Evolutionary conservation across 169 alveolate species (phyloP), one percentile per base, ranked within the genome.

Genomic region (Babesia sp.): DNA sequence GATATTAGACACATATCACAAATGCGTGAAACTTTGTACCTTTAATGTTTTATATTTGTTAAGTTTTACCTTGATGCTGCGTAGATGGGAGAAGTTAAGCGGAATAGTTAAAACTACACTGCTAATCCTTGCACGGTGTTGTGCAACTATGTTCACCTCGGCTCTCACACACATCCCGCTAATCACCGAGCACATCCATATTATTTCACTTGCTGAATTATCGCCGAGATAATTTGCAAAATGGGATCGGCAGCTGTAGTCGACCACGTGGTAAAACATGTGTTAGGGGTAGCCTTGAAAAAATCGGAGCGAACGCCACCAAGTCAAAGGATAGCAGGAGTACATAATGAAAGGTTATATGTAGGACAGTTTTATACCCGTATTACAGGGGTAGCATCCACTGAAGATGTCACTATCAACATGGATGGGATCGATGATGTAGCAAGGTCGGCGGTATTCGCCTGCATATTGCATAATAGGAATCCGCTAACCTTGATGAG

Each of bases 321-420:
- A 18, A 6, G 22, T 28, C 75, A 60, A 42, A 48, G 29, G 20
- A 51, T 36, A 1, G 36, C 48, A n/a, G 31, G 24, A 9, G n/a
- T 20, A 22, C 12, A 11, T 2, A 12, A 57, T 12, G 54, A 39
- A 31, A 61, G 50, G 56, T n/a, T 53, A 3, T 77, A 77, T 57
- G 67, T 77, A 39, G 86, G 86, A 4, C 86, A 77, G 46, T 71
- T 77, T 50, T 77, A 67, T 33, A 71, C 78, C 51, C 57, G 86
- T 20, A 39, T 77, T 8, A 67, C 54, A 36, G 73, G 76, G 36
- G 18, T 77, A 24, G 39, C 63, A 8, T 36, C 61, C 53, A 61
- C 73, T 33, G 86, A 77, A 29, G 61, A 58, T 28, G 53, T 59
- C 46, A 33, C 60, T n/a, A 24, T 77, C 24, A 50, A 39, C 18